Percentiles rank a stretch among this genome's conserved stretches.
These are phyloP conservation scores for Nidula niveotomentosa DNA, from an alignment of 1,284 basidiomycete genomes.

Conservation along the genomic window DNA sequence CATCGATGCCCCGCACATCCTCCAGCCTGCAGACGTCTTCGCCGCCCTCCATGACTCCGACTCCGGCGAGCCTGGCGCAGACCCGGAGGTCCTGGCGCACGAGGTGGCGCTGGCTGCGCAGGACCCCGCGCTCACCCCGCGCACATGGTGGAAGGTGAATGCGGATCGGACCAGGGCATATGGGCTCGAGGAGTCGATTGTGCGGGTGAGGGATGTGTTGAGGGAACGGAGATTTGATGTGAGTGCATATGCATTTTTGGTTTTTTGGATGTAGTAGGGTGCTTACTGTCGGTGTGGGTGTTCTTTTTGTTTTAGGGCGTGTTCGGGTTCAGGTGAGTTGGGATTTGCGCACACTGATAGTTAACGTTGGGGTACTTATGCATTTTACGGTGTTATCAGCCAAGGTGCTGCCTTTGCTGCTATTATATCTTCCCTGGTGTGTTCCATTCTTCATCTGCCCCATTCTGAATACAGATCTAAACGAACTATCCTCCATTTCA, in stretches of 20 bases:
- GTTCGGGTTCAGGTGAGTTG: conserved; percentile 72
- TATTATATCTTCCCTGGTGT: conserved; percentile 70
- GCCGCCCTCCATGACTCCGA: conserved; percentile 20
- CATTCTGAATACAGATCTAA: too few relatives aligned
- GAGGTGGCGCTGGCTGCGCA: conserved; percentile 47
- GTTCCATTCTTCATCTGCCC: conserved; percentile 15
- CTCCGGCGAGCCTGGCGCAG: conserved; percentile 23
- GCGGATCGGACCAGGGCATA: conserved; percentile 46
- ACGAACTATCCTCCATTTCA: too few relatives aligned
- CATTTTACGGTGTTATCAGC: conserved; percentile 29
- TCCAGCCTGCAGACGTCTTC: conserved; percentile 70
- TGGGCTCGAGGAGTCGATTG: conserved; percentile 62
- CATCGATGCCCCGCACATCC: conserved; percentile 74
- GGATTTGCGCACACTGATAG: not conserved
- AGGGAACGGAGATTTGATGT: conserved; percentile 60
- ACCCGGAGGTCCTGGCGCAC: conserved; percentile 50
- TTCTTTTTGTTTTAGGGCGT: conserved; percentile 55
- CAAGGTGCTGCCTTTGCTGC: conserved; percentile 85
- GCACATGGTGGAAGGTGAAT: conserved; percentile 80
- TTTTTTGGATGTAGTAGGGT: conserved; percentile 4
- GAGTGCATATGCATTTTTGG: conserved; percentile 13
- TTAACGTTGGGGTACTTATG: not conserved
- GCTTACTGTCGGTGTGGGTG: not conserved
- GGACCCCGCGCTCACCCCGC: conserved; percentile 65
- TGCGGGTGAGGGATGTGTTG: conserved; percentile 46